phyloP scores from a whole-genome alignment of 768 basidiomycete species.

The Nidularia pulvinata region DNA sequence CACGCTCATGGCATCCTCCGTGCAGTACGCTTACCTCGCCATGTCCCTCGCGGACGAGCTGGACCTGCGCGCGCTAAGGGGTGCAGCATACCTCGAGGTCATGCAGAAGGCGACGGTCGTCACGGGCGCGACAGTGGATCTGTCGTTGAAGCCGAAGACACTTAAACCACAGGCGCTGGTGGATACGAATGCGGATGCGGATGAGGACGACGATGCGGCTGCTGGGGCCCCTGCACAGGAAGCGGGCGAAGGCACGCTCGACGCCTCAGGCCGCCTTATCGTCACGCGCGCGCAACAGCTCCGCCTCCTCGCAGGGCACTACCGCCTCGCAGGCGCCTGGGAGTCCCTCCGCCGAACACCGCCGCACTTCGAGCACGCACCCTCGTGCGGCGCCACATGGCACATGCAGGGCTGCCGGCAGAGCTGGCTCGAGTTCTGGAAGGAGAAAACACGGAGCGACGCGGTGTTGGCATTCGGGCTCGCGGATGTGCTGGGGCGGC shows the following conservation, averaged over 20 bases:
- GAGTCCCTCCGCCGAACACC: slow-evolving; percentile 58
- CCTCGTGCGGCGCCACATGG: slow-evolving; percentile 67
- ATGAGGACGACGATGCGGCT: not conserved
- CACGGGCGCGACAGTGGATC: slow-evolving; percentile 27
- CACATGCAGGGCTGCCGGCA: slow-evolving; percentile 73
- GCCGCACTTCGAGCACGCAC: slow-evolving; percentile 63
- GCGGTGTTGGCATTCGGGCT: slow-evolving; percentile 55
- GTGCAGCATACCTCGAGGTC: slow-evolving; percentile 72
- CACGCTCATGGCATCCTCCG: slow-evolving; percentile 59
- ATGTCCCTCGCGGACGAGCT: slow-evolving; percentile 77
- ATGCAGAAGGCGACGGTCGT: slow-evolving; percentile 60
- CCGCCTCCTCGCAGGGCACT: slow-evolving; percentile 68
- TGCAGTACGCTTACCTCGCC: slow-evolving; percentile 70
- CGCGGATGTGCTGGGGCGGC: slow-evolving; percentile 67
- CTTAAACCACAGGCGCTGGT: not conserved
- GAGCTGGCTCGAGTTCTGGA: slow-evolving; percentile 81
- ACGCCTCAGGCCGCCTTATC: slow-evolving; percentile 44
- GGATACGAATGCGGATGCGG: slow-evolving; percentile 5
- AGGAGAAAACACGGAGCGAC: slow-evolving; percentile 68
- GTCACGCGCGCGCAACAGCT: slow-evolving; percentile 61
- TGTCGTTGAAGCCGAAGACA: slow-evolving; percentile 12
- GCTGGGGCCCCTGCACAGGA: slow-evolving; percentile 1
- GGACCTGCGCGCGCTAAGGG: slow-evolving; percentile 55
- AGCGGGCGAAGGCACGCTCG: slow-evolving; percentile 7
- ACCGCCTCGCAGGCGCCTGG: slow-evolving; percentile 68